Percentiles rank a stretch among this genome's conserved stretches.
These are phyloP conservation scores for Elongisporangium anandrum DNA, from an alignment of 352 stramenopile genomes.

Conservation along the genomic window DNA sequence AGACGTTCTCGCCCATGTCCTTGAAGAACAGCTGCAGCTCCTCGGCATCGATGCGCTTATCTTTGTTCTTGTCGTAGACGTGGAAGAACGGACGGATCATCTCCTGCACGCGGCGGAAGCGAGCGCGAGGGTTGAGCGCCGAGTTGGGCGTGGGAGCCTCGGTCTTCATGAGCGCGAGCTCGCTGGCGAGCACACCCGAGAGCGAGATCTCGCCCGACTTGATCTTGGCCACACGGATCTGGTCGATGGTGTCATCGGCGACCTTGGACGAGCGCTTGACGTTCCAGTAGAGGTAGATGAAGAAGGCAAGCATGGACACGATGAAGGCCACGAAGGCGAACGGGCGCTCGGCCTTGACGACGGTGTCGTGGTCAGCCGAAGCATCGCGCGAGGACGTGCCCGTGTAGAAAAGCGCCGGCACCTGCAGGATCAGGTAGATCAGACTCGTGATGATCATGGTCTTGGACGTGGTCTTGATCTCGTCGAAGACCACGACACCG, in stretches of 20 bases:
- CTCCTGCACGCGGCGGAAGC: conserved; percentile 81
- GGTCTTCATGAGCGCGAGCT: conserved; percentile 64
- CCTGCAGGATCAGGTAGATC: conserved; percentile 95
- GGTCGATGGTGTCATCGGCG: conserved; percentile 59
- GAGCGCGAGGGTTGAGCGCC: conserved; percentile 44
- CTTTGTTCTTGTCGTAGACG: conserved; percentile 90
- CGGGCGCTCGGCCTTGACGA: conserved; percentile 84
- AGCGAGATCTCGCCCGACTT: conserved; percentile 69
- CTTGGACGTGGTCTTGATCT: conserved; percentile 86
- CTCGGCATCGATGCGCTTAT: conserved; percentile 85
- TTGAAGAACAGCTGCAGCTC: conserved; percentile 93
- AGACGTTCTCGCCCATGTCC: conserved; percentile 92
- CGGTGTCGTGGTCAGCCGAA: conserved; percentile 50
- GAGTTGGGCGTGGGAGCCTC: conserved; percentile 26
- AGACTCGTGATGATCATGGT: conserved; percentile 92
- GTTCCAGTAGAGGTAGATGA: conserved; percentile 92
- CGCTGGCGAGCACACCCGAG: conserved; percentile 70
- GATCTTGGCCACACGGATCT: conserved; percentile 70
- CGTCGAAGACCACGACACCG: conserved; percentile 76
- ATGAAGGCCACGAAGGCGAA: conserved; percentile 89
- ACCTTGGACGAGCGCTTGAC: conserved; percentile 73
- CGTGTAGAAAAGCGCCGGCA: conserved; percentile 90
- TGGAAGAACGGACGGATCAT: conserved; percentile 93
- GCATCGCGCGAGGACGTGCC: conserved; percentile 53
- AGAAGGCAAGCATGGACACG: conserved; percentile 87